phyloP scores from a whole-genome alignment of 495 filamentous ascomycete species.

The Symbiotaphrina buchneri region DNA sequence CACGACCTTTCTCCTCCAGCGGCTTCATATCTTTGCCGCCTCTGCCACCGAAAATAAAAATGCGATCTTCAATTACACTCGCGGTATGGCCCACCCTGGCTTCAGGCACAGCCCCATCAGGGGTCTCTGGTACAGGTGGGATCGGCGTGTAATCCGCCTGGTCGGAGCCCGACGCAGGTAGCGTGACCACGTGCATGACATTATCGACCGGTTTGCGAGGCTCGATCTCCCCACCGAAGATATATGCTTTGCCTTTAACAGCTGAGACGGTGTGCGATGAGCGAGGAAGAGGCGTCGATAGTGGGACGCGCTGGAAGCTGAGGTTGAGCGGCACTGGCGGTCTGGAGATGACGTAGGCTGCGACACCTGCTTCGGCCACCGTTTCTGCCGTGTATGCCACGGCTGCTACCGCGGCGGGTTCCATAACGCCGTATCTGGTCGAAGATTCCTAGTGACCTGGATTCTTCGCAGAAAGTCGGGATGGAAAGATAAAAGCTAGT shows the following conservation, averaged over 20 bases:
- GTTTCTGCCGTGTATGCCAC: too few species aligned
- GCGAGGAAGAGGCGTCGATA: conserved; percentile 27
- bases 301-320: too few species aligned
- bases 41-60: conserved; percentile 42
- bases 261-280: conserved; percentile 50
- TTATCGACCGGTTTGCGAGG: conserved; percentile 36
- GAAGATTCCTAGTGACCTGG: too few species aligned
- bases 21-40: conserved; percentile 18
- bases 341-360: neutral
- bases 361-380: neutral
- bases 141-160: conserved; percentile 32
- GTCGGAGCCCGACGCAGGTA: conserved; percentile 24
- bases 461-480: too few species aligned
- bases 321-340: too few species aligned
- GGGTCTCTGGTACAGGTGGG: conserved; percentile 17
- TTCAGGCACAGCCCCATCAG: conserved; percentile 19
- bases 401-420: too few species aligned
- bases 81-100: conserved; percentile 33
- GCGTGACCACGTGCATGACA: conserved; percentile 39
- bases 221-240: conserved; percentile 38
- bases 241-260: conserved; percentile 39
- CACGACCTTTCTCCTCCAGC: conserved; percentile 34
- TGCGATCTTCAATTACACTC: conserved; percentile 29
- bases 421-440: too few species aligned
- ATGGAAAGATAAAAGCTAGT: too few species aligned